Evolutionary conservation across 2,329 filamentous ascomycete genomes (phyloP).

Genomic region (Microdochium bolleyi): DNA sequence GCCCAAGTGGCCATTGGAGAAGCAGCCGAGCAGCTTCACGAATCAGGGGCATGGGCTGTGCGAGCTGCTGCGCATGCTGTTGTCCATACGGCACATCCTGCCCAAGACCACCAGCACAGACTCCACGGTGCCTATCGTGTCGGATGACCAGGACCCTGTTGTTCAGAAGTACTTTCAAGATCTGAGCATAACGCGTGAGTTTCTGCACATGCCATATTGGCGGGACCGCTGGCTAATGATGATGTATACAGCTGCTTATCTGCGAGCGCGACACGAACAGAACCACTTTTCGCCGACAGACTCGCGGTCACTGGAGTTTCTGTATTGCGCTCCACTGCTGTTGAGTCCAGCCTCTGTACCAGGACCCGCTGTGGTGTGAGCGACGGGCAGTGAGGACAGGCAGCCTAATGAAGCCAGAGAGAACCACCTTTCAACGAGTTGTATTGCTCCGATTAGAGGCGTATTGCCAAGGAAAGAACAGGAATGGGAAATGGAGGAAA

Average conservation of each 20-base stretch:
- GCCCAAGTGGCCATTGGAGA: constrained; percentile 53
- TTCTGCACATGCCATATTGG: neutral
- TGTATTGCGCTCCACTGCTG: constrained; percentile 34
- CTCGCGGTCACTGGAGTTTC: constrained; percentile 36
- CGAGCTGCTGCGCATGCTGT: constrained; percentile 51
- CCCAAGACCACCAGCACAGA: constrained; percentile 40
- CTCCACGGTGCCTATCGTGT: constrained; percentile 38
- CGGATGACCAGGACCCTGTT: constrained; percentile 35
- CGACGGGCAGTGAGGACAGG: neutral
- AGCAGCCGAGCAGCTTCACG: constrained; percentile 46
- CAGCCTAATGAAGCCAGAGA: neutral
- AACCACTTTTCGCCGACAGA: constrained; percentile 42
- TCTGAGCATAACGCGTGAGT: constrained; percentile 51
- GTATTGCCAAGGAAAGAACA: neutral
- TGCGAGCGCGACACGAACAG: constrained; percentile 39
- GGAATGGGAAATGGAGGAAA: neutral
- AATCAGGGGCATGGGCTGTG: constrained; percentile 52
- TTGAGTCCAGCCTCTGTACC: constrained; percentile 9
- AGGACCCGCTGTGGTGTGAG: neutral
- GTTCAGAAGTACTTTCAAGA: constrained; percentile 45
- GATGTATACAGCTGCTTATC: constrained; percentile 22
- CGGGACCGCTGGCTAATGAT: neutral
- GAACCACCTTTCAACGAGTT: neutral
- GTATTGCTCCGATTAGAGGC: neutral
- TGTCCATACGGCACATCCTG: constrained; percentile 51